Percentiles rank a stretch among this genome's conserved stretches.
These are phyloP conservation scores for Corniculantispora saksenae DNA, from an alignment of 2,329 filamentous ascomycete genomes.

Conservation along the genomic window DNA sequence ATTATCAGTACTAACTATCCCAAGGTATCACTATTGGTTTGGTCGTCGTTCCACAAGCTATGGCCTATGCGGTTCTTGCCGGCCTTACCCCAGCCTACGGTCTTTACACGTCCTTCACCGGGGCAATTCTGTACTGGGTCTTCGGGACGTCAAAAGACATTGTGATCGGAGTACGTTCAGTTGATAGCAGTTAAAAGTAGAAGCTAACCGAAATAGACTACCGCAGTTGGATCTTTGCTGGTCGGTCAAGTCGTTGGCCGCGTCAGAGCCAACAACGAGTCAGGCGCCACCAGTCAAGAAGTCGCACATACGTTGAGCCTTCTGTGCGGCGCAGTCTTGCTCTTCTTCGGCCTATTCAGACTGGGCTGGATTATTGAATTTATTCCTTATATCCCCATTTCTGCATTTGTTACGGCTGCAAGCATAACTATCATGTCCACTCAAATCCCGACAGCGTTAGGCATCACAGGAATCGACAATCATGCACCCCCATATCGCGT, in stretches of 20 bases:
- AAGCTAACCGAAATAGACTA: conserved; percentile 47
- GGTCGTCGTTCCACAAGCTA: conserved; percentile 76
- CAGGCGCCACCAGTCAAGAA: conserved; percentile 38
- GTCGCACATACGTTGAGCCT: conserved; percentile 48
- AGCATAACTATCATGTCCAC: conserved; percentile 53
- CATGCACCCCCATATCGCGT: conserved; percentile 47
- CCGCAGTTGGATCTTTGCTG: conserved; percentile 52
- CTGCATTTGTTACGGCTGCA: conserved; percentile 52
- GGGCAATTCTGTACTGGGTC: conserved; percentile 78
- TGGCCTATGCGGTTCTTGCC: conserved; percentile 77
- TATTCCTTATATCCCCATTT: conserved; percentile 51
- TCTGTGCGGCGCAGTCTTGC: conserved; percentile 45
- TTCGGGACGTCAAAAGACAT: conserved; percentile 86
- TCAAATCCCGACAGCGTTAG: conserved; percentile 47
- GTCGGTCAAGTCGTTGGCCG: conserved; percentile 48
- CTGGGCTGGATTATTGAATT: conserved; percentile 54
- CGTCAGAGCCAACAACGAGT: conserved; percentile 37
- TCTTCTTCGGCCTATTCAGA: conserved; percentile 48
- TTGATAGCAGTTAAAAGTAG: rapidly evolving
- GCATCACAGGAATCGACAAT: conserved; percentile 46
- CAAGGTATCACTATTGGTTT: conserved; percentile 53
- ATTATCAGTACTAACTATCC: background rate
- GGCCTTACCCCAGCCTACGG: conserved; percentile 69
- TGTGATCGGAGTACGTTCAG: conserved; percentile 63
- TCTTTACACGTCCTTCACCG: conserved; percentile 81